These are phyloP conservation scores for Termitomyces sp. DNA, from an alignment of 768 basidiomycete species.

Conservation along the genomic window DNA sequence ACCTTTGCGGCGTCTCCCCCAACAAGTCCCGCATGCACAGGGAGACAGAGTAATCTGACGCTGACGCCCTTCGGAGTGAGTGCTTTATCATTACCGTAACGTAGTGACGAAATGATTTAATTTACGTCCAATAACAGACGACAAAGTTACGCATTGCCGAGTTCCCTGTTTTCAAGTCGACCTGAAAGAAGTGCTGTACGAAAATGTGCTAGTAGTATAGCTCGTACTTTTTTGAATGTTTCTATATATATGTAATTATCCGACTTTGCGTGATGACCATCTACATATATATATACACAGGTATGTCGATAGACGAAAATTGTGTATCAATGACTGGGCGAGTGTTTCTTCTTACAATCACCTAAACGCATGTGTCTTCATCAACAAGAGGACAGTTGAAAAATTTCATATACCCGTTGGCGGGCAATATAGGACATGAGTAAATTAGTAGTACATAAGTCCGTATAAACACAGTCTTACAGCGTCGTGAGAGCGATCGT, in stretches of 20 bases:
- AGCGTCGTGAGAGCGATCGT: not conserved
- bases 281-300: no score
- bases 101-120: not conserved
- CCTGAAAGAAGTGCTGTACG: not conserved
- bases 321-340: not conserved
- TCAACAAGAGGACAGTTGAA: no score
- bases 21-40: constrained; percentile 36
- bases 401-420: not conserved
- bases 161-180: constrained; percentile 30
- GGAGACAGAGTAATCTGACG: constrained; percentile 33
- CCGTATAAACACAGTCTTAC: not conserved
- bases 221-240: not conserved
- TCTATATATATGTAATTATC: not conserved
- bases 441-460: not conserved
- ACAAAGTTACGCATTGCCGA: constrained; percentile 35
- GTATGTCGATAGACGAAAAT: not conserved
- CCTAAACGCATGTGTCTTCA: no score
- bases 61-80: constrained; percentile 46
- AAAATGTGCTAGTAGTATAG: not conserved
- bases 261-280: not conserved
- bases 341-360: no score
- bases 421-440: not conserved
- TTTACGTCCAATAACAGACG: constrained; percentile 4
- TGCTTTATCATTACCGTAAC: not conserved
- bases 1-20: constrained; percentile 46